A percentile compares a stretch with the other conserved stretches of the same genome.
These are phyloP conservation scores for Sideroxylon spinosum DNA, from an alignment of 179 eudicot species.

Conservation along the genomic window DNA sequence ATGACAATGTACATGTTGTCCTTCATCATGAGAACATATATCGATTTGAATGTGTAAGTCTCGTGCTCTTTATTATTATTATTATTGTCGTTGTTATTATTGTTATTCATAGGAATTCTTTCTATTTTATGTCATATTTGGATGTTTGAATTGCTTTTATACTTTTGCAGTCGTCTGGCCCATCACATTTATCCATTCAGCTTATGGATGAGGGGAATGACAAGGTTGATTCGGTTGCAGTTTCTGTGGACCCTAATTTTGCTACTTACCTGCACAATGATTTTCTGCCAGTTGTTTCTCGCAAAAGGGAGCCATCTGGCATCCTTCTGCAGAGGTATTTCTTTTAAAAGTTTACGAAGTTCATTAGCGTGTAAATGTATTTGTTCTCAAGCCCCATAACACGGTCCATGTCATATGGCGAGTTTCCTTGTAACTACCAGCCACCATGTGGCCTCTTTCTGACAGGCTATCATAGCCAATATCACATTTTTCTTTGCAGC, in stretches of 20 bases:
- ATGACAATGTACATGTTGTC: conserved; percentile 82
- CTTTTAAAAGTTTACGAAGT: not conserved
- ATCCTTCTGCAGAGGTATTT: conserved; percentile 17
- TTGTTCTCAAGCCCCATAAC: not conserved
- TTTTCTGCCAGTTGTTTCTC: conserved; percentile 8
- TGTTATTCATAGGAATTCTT: not conserved
- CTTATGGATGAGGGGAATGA: conserved; percentile 81
- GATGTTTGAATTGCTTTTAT: conserved; percentile 18
- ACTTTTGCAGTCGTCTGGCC: conserved; percentile 54
- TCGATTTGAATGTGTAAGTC: conserved; percentile 78
- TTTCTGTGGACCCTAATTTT: conserved; percentile 17
- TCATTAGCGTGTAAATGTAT: not conserved
- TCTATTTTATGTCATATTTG: not conserved
- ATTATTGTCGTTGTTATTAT: not conserved
- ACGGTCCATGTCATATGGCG: not conserved
- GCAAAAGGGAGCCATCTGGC: conserved; percentile 15
- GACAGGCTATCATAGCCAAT: not conserved
- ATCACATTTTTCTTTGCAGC: not conserved
- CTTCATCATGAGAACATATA: conserved; percentile 84
- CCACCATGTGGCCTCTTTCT: not conserved
- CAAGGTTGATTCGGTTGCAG: conserved; percentile 41
- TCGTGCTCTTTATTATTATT: not conserved
- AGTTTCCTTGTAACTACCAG: not conserved
- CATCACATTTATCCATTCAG: conserved; percentile 58
- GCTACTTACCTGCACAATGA: conserved; percentile 7